A percentile compares a stretch with the other conserved stretches of the same genome.
Evolutionary conservation across 805 yeast genomes (phyloP).

Genomic region (Zygoascus flipseniorum): DNA sequence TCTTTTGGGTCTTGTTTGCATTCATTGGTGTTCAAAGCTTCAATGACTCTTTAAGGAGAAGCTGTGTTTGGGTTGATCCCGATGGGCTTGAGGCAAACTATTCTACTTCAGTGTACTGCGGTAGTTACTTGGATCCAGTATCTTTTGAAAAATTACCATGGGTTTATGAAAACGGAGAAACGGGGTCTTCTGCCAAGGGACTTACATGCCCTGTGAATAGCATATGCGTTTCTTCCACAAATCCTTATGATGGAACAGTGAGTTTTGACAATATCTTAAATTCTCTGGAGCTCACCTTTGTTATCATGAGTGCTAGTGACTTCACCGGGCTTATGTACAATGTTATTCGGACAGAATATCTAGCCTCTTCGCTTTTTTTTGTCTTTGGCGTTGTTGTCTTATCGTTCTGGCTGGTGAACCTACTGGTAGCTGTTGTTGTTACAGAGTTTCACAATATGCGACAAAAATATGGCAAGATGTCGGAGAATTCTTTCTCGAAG

Average conservation of each 20-base stretch:
- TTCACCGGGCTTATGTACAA: conserved; percentile 86
- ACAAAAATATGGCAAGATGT: conserved; percentile 29
- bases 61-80: conserved; percentile 85
- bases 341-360: conserved; percentile 73
- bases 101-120: conserved; percentile 64
- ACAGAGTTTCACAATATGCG: conserved; percentile 63
- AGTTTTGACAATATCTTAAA: conserved; percentile 78
- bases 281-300: conserved; percentile 79
- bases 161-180: conserved; percentile 38
- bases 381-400: conserved; percentile 63
- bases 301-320: conserved; percentile 82
- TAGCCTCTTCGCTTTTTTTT: conserved; percentile 60
- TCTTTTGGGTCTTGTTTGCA: conserved; percentile 73
- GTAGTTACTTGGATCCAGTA: conserved; percentile 51
- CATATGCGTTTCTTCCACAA: conserved; percentile 48
- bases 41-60: conserved; percentile 71
- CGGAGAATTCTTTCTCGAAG: neutral
- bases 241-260: conserved; percentile 63
- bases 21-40: conserved; percentile 87
- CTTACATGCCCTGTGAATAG: conserved; percentile 74
- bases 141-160: conserved; percentile 45
- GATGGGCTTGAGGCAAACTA: conserved; percentile 50
- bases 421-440: conserved; percentile 80
- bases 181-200: conserved; percentile 50
- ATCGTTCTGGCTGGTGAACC: conserved; percentile 77